Conservation (phyloP, 2,329 filamentous ascomycete genomes). For the Phialemoniopsis sp. region DNA sequence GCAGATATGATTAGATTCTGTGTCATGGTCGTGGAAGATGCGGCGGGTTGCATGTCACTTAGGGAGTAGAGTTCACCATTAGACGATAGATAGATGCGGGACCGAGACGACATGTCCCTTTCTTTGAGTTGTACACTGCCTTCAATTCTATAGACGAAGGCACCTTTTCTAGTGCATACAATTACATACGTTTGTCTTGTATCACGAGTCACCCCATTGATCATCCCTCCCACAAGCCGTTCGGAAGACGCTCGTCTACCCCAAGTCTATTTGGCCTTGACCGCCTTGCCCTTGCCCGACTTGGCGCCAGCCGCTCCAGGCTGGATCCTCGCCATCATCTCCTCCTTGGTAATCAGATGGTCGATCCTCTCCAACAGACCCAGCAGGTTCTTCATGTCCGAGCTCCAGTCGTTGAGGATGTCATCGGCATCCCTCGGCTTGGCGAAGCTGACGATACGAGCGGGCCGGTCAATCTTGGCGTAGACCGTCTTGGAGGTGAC, state of each 20-base stretch:
- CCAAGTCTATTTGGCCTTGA: constrained; percentile 25
- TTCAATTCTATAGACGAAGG: neutral
- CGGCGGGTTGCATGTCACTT: too few relatives aligned
- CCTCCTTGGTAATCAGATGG: constrained; percentile 98
- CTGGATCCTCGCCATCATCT: constrained; percentile 99
- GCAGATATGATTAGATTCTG: neutral
- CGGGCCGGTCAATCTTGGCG: constrained; percentile 93
- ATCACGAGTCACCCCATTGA: too few relatives aligned
- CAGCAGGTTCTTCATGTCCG: constrained; percentile 73
- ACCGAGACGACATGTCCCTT: too few relatives aligned
- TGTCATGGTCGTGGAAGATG: too few relatives aligned
- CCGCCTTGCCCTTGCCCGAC: constrained; percentile 28
- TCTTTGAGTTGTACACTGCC: too few relatives aligned
- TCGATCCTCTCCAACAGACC: constrained; percentile 83
- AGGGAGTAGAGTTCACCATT: too few relatives aligned
- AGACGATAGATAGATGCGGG: too few relatives aligned
- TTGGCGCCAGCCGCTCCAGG: constrained; percentile 44
- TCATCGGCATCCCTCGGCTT: constrained; percentile 94
- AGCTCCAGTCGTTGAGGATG: constrained; percentile 96
- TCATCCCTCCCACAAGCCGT: neutral
- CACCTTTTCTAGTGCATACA: neutral
- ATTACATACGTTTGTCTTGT: neutral
- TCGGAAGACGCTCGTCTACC: too few relatives aligned
- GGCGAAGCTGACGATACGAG: constrained; percentile 87
- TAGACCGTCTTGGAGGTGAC: constrained; percentile 98